Evolutionary conservation across 345 rosid genomes (phyloP).

Genomic region (Rhizophora apiculata): DNA sequence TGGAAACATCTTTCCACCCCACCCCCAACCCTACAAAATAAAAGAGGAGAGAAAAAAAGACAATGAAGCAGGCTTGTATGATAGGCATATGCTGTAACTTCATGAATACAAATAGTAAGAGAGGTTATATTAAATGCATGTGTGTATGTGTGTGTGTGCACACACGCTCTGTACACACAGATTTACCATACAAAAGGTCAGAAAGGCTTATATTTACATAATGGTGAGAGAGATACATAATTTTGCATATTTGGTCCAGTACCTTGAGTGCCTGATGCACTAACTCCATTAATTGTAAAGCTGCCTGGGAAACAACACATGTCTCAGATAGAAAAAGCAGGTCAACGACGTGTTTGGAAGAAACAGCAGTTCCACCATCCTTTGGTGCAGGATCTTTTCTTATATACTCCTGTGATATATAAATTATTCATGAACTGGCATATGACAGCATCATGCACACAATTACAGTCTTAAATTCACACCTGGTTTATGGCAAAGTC

Average conservation of each 20-base stretch:
- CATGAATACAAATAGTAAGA: not conserved
- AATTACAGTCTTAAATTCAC: constrained; percentile 24
- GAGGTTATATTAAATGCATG: too few relatives aligned
- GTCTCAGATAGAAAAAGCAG: constrained; percentile 75
- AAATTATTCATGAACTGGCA: constrained; percentile 7
- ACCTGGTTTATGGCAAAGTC: constrained; percentile 75
- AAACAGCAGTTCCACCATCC: constrained; percentile 27
- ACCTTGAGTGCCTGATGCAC: constrained; percentile 86
- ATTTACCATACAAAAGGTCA: not conserved
- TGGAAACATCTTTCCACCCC: not conserved
- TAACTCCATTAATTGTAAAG: constrained; percentile 73
- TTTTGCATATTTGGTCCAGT: not conserved
- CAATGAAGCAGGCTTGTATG: not conserved
- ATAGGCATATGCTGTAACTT: not conserved
- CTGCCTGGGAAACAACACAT: constrained; percentile 80
- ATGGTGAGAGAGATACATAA: not conserved
- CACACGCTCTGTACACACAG: not conserved
- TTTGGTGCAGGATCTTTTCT: constrained; percentile 30
- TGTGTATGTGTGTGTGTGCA: not conserved
- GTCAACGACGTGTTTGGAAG: constrained; percentile 55
- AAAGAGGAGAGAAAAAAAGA: not conserved
- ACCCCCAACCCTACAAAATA: too few relatives aligned
- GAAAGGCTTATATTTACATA: not conserved
- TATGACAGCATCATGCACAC: constrained; percentile 14
- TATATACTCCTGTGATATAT: constrained; percentile 47